Base-by-base conservation (phyloP, 257 asterid species). In the Fraxinus cuspidata region DNA sequence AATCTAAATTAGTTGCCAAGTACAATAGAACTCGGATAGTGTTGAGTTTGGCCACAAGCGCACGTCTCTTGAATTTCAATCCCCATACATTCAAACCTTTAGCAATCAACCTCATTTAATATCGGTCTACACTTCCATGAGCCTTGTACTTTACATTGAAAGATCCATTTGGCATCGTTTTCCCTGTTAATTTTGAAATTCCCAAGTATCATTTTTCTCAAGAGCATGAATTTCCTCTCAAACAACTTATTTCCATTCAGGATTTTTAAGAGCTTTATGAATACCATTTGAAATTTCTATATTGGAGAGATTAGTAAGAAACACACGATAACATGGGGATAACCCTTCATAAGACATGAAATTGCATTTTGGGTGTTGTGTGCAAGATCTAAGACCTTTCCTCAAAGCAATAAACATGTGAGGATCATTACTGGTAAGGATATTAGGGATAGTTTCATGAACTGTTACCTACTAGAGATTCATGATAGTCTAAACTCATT, bases 181-280 rank as follows among this genome's bases (percentile, higher is more conserved):
- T 3, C 34, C 73, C 16, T 13, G 44, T 34, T 0, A 51, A 23
- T 1, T 70, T 38, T 3, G 44, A 47, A 0, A 71, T 8, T 3
- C 3, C 65, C 81, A 72, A 78, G 53, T 78, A 0, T 13, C 25
- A 78, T 71, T 78, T 11, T 58, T 42, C 9, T 56, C 65, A 28
- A 70, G 21, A 29, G 32, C 32, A 29, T 4, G 32, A 29, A 29
- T 4, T 58, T 70, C 77, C 23, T 63, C 56, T 16, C 13, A 2
- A 11, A 73, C 10, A 3, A 69, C 77, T 3, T 13, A 10, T 15
- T 23, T 44, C 76, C 75, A 34, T 10, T 12, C 66, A 18, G 19
- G 31, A 8, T 49, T 23, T 1, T 47, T 11, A 3, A 77, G 34
- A 6, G 81, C 81, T 28, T 72, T 49, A 5, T 28, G 6, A n/a